Base-by-base conservation (phyloP, 192 early-diverging fungal genomes). In the Podila epigama region DNA sequence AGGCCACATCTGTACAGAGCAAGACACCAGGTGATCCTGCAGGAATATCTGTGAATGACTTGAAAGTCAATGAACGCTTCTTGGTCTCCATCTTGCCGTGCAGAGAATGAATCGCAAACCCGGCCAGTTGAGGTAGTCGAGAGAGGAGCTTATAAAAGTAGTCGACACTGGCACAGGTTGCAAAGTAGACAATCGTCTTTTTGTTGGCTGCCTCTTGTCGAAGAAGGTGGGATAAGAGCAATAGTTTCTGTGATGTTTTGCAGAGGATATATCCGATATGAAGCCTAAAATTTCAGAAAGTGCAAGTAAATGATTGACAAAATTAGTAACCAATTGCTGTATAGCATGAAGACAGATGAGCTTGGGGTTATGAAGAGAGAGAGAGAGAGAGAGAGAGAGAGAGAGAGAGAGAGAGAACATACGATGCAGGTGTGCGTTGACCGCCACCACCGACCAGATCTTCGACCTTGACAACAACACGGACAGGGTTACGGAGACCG, bases 31-130 rank as follows among this genome's bases (percentile, higher is more conserved):
- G 81, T 22, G 87, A 86, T 34, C 87, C 87, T 13, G 86, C 36
- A 28, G 94, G 86, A 13, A 92, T 73, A 20, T 80, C 58, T 0
- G 89, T 84, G 58, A 95, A 98, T 22, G 88, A 82, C 31, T 90
- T 85, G 75, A 92, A 98, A 0, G 92, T 92, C 2, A 89, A 84
- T 50, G 91, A 89, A 8, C 97, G 90, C 53, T 91, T 88, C 68
- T 94, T 97, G 54, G 91, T 92, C 53, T 91, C 89, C 95, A 96
- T 95, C 69, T 97, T 92, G 0, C 97, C 97, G 68, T 99, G 97
- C 29, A 99, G 79, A 3, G 92, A 93, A 62, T 90, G 83, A 27
- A 92, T 83, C 9, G 81, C 71, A 51, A 87, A 87, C 5, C 64
- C 72, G 28, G 88, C 87, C 25, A 90, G 72, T 8, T 81, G 44